These are phyloP conservation scores for Xylaria nigripes DNA, from an alignment of 495 filamentous ascomycete genomes.

Conservation along the genomic window DNA sequence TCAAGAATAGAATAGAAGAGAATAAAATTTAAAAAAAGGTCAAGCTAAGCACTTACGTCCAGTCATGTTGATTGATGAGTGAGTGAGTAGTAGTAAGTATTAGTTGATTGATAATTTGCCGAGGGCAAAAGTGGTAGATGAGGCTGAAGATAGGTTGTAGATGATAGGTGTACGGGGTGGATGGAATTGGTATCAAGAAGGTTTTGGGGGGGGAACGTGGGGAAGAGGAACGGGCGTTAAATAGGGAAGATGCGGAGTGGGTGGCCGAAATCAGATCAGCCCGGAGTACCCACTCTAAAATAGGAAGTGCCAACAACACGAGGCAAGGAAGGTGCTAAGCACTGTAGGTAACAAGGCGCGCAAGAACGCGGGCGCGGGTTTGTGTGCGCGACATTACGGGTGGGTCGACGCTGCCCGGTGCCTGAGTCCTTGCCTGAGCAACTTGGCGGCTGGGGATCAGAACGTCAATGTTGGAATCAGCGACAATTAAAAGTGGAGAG, in stretches of 20 bases:
- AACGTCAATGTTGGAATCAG: not conserved
- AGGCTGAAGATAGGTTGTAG: conserved; percentile 33
- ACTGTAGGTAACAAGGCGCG: not conserved
- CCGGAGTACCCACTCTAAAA: not conserved
- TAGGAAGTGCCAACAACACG: not conserved
- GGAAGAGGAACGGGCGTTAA: conserved; percentile 38
- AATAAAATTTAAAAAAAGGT: no score
- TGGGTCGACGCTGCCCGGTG: not conserved
- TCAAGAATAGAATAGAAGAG: not conserved
- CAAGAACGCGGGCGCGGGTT: not conserved
- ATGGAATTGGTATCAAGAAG: conserved; percentile 19
- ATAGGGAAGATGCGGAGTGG: conserved; percentile 26
- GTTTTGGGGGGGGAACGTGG: conserved; percentile 36
- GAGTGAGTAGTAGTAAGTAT: conserved; percentile 17
- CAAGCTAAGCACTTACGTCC: conserved; percentile 72
- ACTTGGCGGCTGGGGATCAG: conserved; percentile 2
- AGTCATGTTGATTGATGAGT: conserved; percentile 63
- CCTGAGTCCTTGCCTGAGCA: not conserved
- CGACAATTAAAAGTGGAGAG: not conserved
- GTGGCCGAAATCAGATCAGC: conserved; percentile 38
- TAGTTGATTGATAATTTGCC: conserved; percentile 23
- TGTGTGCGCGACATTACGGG: not conserved
- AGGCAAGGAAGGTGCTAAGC: not conserved
- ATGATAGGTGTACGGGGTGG: conserved; percentile 21
- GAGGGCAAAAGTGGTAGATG: conserved; percentile 32